Percentiles rank a stretch among this genome's conserved stretches.
Evolutionary conservation across 1,284 basidiomycete genomes (phyloP).

Genomic region (Macrocystidia cucumis): DNA sequence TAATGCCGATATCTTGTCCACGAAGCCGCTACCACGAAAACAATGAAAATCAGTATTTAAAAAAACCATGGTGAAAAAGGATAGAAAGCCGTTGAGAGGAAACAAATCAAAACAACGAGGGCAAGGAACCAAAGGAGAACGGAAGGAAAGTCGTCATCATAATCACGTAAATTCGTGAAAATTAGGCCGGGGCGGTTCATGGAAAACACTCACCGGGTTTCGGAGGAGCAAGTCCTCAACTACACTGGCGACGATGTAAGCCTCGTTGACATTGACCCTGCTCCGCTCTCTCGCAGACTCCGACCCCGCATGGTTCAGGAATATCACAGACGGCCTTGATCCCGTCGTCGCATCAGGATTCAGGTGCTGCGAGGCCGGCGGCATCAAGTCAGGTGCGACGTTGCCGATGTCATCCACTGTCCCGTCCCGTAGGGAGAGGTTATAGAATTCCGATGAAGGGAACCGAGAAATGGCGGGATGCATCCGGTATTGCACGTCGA

Average conservation of each 20-base stretch:
- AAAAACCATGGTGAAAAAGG: conserved; percentile 7
- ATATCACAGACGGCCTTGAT: conserved; percentile 53
- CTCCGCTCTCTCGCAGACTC: conserved; percentile 66
- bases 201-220: conserved; percentile 70
- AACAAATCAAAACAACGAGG: no score
- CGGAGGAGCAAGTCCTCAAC: conserved; percentile 70
- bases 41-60: conserved; percentile 4
- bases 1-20: conserved; percentile 78
- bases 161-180: background rate
- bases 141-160: no score
- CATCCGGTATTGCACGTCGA: conserved; percentile 93
- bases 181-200: no score
- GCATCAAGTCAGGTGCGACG: conserved; percentile 41
- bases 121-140: no score
- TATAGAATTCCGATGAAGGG: conserved; percentile 82
- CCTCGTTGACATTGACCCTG: conserved; percentile 70
- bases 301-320: conserved; percentile 67
- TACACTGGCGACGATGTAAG: conserved; percentile 67
- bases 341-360: conserved; percentile 15
- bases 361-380: conserved; percentile 54
- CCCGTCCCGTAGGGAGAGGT: conserved; percentile 62
- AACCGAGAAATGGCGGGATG: conserved; percentile 86
- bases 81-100: background rate
- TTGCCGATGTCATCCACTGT: conserved; percentile 53
- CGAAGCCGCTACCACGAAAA: conserved; percentile 39